Conservation (phyloP, 1,139 yeast species). For the Suhomyces yuchorum region DNA sequence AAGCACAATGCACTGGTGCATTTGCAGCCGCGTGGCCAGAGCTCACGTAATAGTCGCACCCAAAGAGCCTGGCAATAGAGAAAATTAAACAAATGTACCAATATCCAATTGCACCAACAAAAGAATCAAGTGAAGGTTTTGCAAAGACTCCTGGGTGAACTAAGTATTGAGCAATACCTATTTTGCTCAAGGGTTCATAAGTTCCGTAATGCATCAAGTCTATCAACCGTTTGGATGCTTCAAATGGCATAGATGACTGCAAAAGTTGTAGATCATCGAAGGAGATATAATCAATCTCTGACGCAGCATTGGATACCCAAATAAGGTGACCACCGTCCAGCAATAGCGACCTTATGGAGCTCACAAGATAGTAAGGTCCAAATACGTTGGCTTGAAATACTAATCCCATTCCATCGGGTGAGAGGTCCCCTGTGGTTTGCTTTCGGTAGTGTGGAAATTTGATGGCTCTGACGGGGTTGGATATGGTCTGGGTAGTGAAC, state of each 20-base stretch:
- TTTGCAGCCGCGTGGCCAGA: constrained; percentile 88
- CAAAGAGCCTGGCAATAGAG: constrained; percentile 76
- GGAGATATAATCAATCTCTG: constrained; percentile 70
- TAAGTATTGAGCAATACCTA: constrained; percentile 70
- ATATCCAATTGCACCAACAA: constrained; percentile 72
- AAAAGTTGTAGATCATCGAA: constrained; percentile 74
- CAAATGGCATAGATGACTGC: constrained; percentile 70
- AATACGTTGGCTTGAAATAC: constrained; percentile 95
- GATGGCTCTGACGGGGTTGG: constrained; percentile 73
- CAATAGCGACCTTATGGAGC: constrained; percentile 57
- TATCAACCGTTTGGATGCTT: constrained; percentile 86
- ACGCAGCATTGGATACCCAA: constrained; percentile 85
- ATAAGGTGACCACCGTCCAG: constrained; percentile 62
- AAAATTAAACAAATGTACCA: constrained; percentile 83
- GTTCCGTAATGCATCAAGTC: constrained; percentile 82
- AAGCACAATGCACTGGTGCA: constrained; percentile 58
- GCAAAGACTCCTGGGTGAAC: constrained; percentile 95
- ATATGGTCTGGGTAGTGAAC: constrained; percentile 66
- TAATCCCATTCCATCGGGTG: constrained; percentile 76
- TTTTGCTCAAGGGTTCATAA: constrained; percentile 47
- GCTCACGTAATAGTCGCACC: constrained; percentile 87
- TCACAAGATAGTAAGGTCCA: constrained; percentile 86
- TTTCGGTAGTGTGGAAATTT: constrained; percentile 83
- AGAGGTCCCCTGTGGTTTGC: constrained; percentile 72
- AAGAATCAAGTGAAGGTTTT: constrained; percentile 76